Evolutionary conservation across 352 stramenopile genomes (phyloP).

Genomic region (Phytophthora constricta): DNA sequence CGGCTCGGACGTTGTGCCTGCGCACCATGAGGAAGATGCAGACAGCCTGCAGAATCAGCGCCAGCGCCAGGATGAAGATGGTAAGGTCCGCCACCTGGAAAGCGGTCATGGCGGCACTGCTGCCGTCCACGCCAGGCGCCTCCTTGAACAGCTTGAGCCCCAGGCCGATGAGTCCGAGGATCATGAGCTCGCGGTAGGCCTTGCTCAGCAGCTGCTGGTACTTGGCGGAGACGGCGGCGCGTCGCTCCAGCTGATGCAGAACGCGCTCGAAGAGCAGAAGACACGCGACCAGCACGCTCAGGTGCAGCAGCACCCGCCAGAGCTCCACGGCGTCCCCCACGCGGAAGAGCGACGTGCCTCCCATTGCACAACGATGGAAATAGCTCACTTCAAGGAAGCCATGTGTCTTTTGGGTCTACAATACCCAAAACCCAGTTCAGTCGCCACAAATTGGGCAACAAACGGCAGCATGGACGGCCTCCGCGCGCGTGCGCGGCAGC

Average conservation of each 20-base stretch:
- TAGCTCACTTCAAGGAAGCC: no score
- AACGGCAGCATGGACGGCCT: no score
- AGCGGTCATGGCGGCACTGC: slow-evolving; percentile 39
- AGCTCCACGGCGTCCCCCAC: slow-evolving; percentile 61
- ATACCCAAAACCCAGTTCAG: no score
- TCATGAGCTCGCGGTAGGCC: slow-evolving; percentile 61
- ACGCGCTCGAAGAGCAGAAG: slow-evolving; percentile 50
- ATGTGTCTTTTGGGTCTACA: no score
- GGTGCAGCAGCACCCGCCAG: slow-evolving; percentile 49
- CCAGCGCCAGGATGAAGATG: slow-evolving; percentile 60
- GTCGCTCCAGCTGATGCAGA: slow-evolving; percentile 49
- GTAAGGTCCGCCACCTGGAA: slow-evolving; percentile 60
- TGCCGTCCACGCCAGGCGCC: slow-evolving; percentile 22
- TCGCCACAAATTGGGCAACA: no score
- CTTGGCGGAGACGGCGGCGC: slow-evolving; percentile 48
- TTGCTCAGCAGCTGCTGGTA: slow-evolving; percentile 72
- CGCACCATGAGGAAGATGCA: slow-evolving; percentile 53
- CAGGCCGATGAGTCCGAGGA: slow-evolving; percentile 58
- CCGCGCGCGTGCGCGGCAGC: slow-evolving; percentile 27
- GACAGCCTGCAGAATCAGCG: slow-evolving; percentile 53
- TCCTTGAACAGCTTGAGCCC: slow-evolving; percentile 56
- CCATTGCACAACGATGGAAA: no score
- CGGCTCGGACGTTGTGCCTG: slow-evolving; percentile 39
- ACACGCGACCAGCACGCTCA: slow-evolving; percentile 50
- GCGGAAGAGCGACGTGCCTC: slow-evolving; percentile 45